These are phyloP conservation scores for Candida boidinii DNA, from an alignment of 805 yeast genomes.

Conservation along the genomic window DNA sequence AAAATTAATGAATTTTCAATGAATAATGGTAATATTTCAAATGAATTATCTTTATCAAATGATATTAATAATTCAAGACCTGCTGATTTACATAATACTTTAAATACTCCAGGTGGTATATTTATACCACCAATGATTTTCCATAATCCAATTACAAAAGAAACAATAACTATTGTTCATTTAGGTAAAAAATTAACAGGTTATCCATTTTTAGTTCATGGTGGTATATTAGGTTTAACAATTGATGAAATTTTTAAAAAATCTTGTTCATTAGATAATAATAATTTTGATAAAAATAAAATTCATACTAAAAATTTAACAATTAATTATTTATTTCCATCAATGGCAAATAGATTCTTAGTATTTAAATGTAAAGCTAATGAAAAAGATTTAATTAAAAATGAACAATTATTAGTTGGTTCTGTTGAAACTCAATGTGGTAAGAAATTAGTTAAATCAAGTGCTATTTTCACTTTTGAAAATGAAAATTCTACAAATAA, in stretches of 20 bases:
- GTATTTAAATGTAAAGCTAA: conserved; percentile 45
- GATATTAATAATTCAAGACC: conserved; percentile 8
- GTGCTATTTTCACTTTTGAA: conserved; percentile 39
- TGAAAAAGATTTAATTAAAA: conserved; percentile 18
- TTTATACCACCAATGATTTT: conserved; percentile 66
- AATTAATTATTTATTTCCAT: conserved; percentile 58
- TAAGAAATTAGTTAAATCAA: conserved; percentile 47
- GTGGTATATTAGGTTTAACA: conserved; percentile 78
- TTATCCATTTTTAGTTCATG: conserved; percentile 81
- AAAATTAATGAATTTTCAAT: conserved; percentile 27
- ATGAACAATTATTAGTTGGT: conserved; percentile 37
- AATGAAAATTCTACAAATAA: conserved; percentile 4
- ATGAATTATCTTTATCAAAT: conserved; percentile 22
- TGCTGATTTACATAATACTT: conserved; percentile 33
- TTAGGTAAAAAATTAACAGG: conserved; percentile 77
- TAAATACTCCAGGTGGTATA: conserved; percentile 72
- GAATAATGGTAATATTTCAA: no score
- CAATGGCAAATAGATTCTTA: conserved; percentile 70
- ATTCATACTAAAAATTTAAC: conserved; percentile 40
- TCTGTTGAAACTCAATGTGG: conserved; percentile 45
- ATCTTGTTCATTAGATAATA: conserved; percentile 20
- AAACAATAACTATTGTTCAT: conserved; percentile 62
- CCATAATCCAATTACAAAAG: conserved; percentile 44
- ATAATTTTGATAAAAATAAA: neutral
- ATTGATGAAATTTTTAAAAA: conserved; percentile 65